phyloP scores from a whole-genome alignment of 164 flowering plant genomes.

The Annona cherimola region DNA sequence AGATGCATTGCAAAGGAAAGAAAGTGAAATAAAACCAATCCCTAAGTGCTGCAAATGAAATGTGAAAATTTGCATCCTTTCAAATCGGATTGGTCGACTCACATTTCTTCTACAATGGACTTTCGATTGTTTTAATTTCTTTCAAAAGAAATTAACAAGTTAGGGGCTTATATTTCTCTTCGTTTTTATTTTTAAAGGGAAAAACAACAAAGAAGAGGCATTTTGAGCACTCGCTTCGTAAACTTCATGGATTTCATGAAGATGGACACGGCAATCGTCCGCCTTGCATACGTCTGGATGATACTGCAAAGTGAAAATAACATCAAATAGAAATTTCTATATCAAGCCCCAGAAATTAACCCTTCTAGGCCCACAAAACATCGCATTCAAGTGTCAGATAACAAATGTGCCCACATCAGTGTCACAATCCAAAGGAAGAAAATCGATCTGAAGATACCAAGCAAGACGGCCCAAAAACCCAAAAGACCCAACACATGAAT shows the following conservation, averaged over 20 bases:
- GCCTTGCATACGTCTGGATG: slow-evolving; percentile 98
- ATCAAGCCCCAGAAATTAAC: neutral
- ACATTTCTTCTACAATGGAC: too few relatives aligned
- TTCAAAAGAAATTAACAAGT: neutral
- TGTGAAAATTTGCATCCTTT: neutral
- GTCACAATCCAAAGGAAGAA: too few relatives aligned
- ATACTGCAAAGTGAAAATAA: slow-evolving; percentile 45
- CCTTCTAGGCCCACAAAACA: neutral
- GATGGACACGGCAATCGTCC: slow-evolving; percentile 64
- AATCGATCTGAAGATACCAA: too few relatives aligned
- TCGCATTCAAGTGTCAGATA: neutral
- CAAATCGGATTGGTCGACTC: too few relatives aligned
- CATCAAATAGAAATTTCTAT: too few relatives aligned
- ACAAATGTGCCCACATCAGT: too few relatives aligned
- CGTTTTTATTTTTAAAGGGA: neutral
- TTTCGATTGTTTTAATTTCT: too few relatives aligned
- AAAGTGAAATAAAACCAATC: neutral
- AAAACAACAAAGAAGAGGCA: neutral
- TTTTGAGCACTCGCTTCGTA: slow-evolving; percentile 55
- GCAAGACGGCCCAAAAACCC: neutral
- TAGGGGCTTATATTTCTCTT: neutral
- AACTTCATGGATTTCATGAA: slow-evolving; percentile 80
- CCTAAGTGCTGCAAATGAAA: neutral
- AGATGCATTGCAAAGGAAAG: too few relatives aligned
- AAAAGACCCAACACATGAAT: neutral